phyloP scores from a whole-genome alignment of 331 rosid genomes.

The Quercus tomentella region DNA sequence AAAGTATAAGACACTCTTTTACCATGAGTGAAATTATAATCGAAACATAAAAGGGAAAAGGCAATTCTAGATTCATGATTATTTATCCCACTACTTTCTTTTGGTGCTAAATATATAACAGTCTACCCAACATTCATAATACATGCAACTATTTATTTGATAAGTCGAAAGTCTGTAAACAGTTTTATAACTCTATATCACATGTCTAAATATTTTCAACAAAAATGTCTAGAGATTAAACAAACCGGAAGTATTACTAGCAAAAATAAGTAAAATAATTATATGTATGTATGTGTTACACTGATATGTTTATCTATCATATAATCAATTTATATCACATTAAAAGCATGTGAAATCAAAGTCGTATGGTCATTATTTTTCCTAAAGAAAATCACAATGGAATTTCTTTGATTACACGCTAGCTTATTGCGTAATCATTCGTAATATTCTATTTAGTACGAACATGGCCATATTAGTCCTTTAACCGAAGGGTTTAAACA shows the following conservation, averaged over 20 bases:
- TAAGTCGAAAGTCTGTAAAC: too few species aligned
- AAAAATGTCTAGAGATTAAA: too few species aligned
- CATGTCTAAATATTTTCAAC: too few species aligned
- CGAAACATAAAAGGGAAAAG: neutral
- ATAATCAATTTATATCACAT: too few species aligned
- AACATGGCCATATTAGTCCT: constrained; percentile 5
- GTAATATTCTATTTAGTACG: constrained; percentile 20
- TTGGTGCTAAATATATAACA: neutral
- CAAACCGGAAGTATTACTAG: too few species aligned
- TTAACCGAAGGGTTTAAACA: constrained; percentile 10
- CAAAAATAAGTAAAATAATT: too few species aligned
- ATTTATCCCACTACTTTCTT: neutral
- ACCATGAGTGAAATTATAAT: neutral
- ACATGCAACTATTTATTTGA: neutral
- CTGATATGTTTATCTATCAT: too few species aligned
- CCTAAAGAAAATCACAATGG: neutral
- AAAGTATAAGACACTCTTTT: too few species aligned
- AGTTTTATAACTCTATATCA: too few species aligned
- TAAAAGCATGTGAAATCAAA: too few species aligned
- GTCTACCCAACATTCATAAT: neutral
- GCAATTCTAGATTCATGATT: neutral
- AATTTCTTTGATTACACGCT: constrained; percentile 21
- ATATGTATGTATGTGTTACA: too few species aligned
- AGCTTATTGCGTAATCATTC: neutral
- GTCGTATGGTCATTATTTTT: neutral